Conservation (phyloP, 2,329 filamentous ascomycete species). For the Teratosphaeria destructans region DNA sequence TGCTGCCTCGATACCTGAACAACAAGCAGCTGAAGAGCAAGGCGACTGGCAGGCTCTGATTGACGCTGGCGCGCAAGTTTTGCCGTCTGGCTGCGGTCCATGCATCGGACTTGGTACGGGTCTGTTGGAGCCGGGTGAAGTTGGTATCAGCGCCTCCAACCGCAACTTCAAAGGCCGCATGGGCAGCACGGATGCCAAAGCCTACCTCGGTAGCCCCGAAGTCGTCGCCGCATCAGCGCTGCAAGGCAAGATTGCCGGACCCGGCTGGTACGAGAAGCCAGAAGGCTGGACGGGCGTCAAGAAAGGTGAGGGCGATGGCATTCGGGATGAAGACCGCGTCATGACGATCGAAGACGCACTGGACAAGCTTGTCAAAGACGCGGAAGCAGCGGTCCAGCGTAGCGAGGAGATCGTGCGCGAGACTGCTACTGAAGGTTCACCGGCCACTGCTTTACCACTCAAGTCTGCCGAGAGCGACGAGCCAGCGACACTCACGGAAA, state of each 20-base stretch:
- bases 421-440: conserved; percentile 18
- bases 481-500: conserved; percentile 43
- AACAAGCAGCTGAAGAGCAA: conserved; percentile 62
- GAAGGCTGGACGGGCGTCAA: conserved; percentile 57
- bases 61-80: conserved; percentile 62
- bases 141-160: conserved; percentile 75
- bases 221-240: conserved; percentile 86
- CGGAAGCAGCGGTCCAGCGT: conserved; percentile 51
- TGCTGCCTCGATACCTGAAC: conserved; percentile 70
- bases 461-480: conserved; percentile 19
- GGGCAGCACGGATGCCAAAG: conserved; percentile 68
- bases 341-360: conserved; percentile 59
- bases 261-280: conserved; percentile 67
- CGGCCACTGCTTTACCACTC: not conserved
- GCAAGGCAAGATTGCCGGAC: conserved; percentile 59
- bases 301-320: conserved; percentile 61
- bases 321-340: conserved; percentile 53
- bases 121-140: conserved; percentile 72
- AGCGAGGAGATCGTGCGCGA: conserved; percentile 39
- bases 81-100: conserved; percentile 67
- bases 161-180: conserved; percentile 88
- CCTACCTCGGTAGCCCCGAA: conserved; percentile 81
- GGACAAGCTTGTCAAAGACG: conserved; percentile 58
- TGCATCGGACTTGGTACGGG: conserved; percentile 81
- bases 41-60: conserved; percentile 80